phyloP scores from a whole-genome alignment of 2,329 filamentous ascomycete species.

The Acephala macrosclerotiorum region DNA sequence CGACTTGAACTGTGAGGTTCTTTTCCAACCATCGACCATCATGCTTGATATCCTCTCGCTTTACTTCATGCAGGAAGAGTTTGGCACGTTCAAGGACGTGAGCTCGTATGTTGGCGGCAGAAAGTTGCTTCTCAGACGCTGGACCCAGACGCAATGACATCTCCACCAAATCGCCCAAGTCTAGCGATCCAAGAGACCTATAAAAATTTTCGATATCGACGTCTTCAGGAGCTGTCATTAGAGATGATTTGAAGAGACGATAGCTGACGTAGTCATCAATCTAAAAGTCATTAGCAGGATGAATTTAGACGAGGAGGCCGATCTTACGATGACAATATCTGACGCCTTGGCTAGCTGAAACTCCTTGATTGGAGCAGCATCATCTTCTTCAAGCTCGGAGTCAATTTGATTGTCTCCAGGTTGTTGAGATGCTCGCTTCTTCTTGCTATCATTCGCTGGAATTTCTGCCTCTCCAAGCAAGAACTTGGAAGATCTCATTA shows the following conservation, averaged over 20 bases:
- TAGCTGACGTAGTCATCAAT: slow-evolving; percentile 90
- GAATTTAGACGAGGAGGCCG: neutral
- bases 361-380: slow-evolving; percentile 49
- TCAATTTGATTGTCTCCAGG: slow-evolving; percentile 49
- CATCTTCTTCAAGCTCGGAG: slow-evolving; percentile 51
- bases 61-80: slow-evolving; percentile 83
- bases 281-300: slow-evolving; percentile 25
- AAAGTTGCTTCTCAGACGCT: slow-evolving; percentile 69
- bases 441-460: slow-evolving; percentile 29
- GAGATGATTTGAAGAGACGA: slow-evolving; percentile 82
- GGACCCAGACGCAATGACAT: slow-evolving; percentile 73
- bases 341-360: slow-evolving; percentile 78
- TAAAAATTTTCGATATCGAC: slow-evolving; percentile 89
- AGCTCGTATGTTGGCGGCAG: slow-evolving; percentile 75
- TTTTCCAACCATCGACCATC: slow-evolving; percentile 92
- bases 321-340: slow-evolving; percentile 70
- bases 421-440: slow-evolving; percentile 31
- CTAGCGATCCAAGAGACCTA: slow-evolving; percentile 76
- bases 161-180: slow-evolving; percentile 79
- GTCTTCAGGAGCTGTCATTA: slow-evolving; percentile 90
- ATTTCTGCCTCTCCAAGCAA: slow-evolving; percentile 86
- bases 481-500: slow-evolving; percentile 78
- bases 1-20: slow-evolving; percentile 78
- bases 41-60: slow-evolving; percentile 78
- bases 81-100: slow-evolving; percentile 88